A percentile compares a stretch with the other conserved stretches of the same genome.
These are phyloP conservation scores for Zopfia rhizophila DNA, from an alignment of 2,329 filamentous ascomycete genomes.

Conservation along the genomic window DNA sequence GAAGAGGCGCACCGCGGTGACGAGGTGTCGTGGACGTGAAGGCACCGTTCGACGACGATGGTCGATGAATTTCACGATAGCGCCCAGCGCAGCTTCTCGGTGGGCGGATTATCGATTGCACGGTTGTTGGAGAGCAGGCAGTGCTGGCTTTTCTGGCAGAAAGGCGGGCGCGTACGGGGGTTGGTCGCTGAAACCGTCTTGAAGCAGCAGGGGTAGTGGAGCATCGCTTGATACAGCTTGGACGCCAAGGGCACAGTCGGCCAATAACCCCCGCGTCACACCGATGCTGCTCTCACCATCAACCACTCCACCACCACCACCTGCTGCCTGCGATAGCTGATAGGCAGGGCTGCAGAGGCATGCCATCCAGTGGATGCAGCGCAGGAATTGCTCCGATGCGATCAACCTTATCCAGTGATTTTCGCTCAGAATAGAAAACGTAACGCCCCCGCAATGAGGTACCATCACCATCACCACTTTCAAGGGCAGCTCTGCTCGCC, in stretches of 20 bases:
- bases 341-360: conserved; percentile 5
- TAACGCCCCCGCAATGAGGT: too few species aligned
- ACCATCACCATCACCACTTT: too few species aligned
- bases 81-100: conserved; percentile 11
- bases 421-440: too few species aligned
- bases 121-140: conserved; percentile 22
- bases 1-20: conserved; percentile 23
- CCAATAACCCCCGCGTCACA: conserved; percentile 15
- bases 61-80: conserved; percentile 1
- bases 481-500: too few species aligned
- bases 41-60: background rate
- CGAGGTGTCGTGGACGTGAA: conserved; percentile 1
- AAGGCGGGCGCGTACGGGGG: conserved; percentile 34
- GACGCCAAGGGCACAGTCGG: conserved; percentile 7
- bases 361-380: conserved; percentile 1
- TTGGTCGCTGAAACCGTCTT: conserved; percentile 19
- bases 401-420: conserved; percentile 2
- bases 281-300: conserved; percentile 8
- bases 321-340: conserved; percentile 9
- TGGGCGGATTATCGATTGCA: conserved; percentile 19
- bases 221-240: conserved; percentile 9
- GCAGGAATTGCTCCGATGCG: background rate
- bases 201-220: conserved; percentile 2
- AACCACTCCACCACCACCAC: conserved; percentile 4
- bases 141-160: conserved; percentile 31